Evolutionary conservation across 257 asterid species (phyloP), one percentile per base, ranked within the genome.

Genomic region (Ligustrum vulgare): DNA sequence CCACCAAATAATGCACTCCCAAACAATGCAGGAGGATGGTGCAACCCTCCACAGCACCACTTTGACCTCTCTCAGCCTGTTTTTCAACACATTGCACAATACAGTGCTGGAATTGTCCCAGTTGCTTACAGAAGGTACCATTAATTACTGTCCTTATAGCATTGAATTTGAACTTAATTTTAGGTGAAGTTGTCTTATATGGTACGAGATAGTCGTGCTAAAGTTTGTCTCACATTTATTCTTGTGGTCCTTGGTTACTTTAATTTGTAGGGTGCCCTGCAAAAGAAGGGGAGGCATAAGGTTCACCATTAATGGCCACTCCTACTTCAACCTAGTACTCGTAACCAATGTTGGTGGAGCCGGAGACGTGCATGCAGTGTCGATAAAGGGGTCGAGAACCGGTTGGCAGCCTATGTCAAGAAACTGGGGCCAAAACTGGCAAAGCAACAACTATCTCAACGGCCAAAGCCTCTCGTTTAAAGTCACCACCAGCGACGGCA

Each of bases 401-500:
- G 69, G 66, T 12, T 78, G 77, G 81, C 77, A 78, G 62, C n/a
- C 81, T 0, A 72, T 78, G 81, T 72, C 77, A 1, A 72, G 74
- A 20, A 78, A 78, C 16, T 78, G 81, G 81, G 81, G 81, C 25
- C 81, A 78, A 65, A 78, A 78, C 68, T 78, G 81, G 81, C 81
- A 78, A 39, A 72, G 81, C 74, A 72, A 72, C 73, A 45, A 15
- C 12, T 64, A 65, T 41, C 73, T 72, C 15, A 72, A 72, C 12
- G 77, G 74, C 20, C 77, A 78, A 47, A 73, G 69, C 58, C 76
- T 78, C 65, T 72, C 81, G 36, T 78, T 78, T 31, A 72, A 65
- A 54, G 81, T 78, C 7, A 78, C 81, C 16, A 72, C 74, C 22
- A 78, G 77, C 64, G 81, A 72, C 13, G 74, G 77, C 3, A 69